Percentiles rank a stretch among this genome's conserved stretches.
These are phyloP conservation scores for Chrysanthemum lavandulifolium DNA, from an alignment of 129 eudicot species.

Conservation along the genomic window DNA sequence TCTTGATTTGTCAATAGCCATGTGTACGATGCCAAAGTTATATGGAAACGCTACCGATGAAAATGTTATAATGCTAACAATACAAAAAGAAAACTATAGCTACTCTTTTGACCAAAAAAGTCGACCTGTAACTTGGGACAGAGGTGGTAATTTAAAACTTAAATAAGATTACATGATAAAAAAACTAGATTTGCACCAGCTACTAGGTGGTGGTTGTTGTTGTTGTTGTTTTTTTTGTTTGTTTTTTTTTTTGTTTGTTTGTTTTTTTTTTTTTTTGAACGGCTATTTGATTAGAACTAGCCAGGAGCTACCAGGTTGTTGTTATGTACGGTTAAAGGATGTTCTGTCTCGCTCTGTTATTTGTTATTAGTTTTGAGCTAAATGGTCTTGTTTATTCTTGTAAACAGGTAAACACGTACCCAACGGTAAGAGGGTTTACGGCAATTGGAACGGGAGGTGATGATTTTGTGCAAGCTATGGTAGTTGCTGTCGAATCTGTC, in stretches of 20 bases:
- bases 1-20: too few species aligned
- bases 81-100: neutral
- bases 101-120: neutral
- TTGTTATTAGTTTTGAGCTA: slow-evolving; percentile 11
- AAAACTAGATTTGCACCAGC: neutral
- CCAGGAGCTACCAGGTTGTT: neutral
- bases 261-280: too few species aligned
- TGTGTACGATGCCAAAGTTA: too few species aligned
- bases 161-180: neutral
- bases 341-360: neutral
- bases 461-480: slow-evolving; percentile 97
- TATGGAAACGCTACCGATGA: too few species aligned
- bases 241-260: too few species aligned
- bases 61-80: too few species aligned
- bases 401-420: slow-evolving; percentile 76
- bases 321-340: neutral
- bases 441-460: slow-evolving; percentile 98
- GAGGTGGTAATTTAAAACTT: neutral
- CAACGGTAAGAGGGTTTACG: slow-evolving; percentile 91
- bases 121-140: neutral
- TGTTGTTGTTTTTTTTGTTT: too few species aligned
- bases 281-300: too few species aligned
- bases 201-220: neutral
- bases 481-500: slow-evolving; percentile 92
- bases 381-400: slow-evolving; percentile 6